These are phyloP conservation scores for Coprinopsis marcescibilis DNA, from an alignment of 768 basidiomycete genomes.

Conservation along the genomic window DNA sequence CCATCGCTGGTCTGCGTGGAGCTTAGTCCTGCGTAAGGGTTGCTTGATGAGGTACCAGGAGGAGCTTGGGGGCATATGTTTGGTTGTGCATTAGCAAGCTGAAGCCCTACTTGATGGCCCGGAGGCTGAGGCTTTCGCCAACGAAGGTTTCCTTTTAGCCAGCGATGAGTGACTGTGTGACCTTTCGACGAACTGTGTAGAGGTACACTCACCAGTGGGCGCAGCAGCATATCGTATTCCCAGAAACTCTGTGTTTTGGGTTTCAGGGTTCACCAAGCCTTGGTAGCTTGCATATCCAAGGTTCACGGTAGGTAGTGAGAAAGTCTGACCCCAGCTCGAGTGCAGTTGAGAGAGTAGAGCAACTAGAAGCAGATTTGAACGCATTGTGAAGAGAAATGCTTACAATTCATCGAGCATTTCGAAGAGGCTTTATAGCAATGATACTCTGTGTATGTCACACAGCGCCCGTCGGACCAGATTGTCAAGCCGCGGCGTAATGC, in stretches of 20 bases:
- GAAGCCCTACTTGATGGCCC: not conserved
- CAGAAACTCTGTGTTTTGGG: conserved; percentile 31
- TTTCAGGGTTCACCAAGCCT: conserved; percentile 29
- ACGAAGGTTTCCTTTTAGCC: conserved; percentile 3
- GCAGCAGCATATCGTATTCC: conserved; percentile 46
- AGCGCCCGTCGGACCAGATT: no score
- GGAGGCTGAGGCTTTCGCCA: conserved; percentile 6
- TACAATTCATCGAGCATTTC: no score
- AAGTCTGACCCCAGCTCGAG: no score
- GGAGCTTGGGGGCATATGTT: conserved; percentile 3
- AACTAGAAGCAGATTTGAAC: no score
- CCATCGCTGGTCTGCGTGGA: no score
- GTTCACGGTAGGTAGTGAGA: conserved; percentile 31
- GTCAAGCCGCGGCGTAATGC: no score
- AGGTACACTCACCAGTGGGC: conserved; percentile 30
- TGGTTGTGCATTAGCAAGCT: conserved; percentile 5
- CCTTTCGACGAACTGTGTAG: not conserved
- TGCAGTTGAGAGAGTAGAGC: no score
- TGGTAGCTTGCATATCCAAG: conserved; percentile 42
- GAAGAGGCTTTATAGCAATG: no score
- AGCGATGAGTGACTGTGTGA: not conserved
- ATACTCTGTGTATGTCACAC: no score
- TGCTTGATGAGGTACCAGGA: not conserved
- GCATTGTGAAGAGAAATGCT: no score
- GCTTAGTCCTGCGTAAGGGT: no score